phyloP scores from a whole-genome alignment of 2,329 filamentous ascomycete genomes.

The Pseudocercospora crystallina region DNA sequence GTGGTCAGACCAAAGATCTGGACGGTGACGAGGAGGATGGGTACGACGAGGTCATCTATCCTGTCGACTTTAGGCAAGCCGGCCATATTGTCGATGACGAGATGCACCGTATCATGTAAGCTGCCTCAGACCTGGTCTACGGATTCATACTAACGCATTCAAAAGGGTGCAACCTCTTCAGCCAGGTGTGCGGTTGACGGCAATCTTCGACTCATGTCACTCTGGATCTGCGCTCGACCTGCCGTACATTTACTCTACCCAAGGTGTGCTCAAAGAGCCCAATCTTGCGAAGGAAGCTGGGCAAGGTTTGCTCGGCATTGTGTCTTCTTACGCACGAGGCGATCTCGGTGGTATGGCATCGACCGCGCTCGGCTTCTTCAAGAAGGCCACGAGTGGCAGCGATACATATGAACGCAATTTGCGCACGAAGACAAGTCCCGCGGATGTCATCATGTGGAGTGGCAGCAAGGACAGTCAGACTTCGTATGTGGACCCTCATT shows the following conservation, averaged over 20 bases:
- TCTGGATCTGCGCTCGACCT: conserved; percentile 75
- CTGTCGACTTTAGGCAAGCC: conserved; percentile 75
- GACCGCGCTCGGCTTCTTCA: conserved; percentile 79
- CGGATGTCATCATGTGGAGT: conserved; percentile 97
- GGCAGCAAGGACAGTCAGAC: conserved; percentile 96
- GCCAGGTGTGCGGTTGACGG: conserved; percentile 78
- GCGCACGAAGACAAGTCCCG: conserved; percentile 87
- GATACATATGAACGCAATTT: conserved; percentile 76
- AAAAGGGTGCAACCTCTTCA: conserved; percentile 67
- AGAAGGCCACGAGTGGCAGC: conserved; percentile 79
- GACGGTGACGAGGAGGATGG: conserved; percentile 81
- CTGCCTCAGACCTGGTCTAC: neutral
- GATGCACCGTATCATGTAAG: conserved; percentile 70
- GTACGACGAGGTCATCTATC: conserved; percentile 81
- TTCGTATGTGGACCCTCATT: conserved; percentile 61
- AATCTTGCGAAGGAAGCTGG: conserved; percentile 79
- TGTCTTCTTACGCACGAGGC: conserved; percentile 77
- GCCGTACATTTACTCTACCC: conserved; percentile 77
- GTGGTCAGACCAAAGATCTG: conserved; percentile 76
- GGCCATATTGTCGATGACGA: conserved; percentile 82
- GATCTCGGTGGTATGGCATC: conserved; percentile 79
- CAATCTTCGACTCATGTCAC: conserved; percentile 80
- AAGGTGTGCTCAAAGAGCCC: conserved; percentile 77
- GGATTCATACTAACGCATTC: conserved; percentile 20
- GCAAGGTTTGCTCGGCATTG: conserved; percentile 67